phyloP scores from a whole-genome alignment of 768 basidiomycete species.

The Kwoniella dejecticola region DNA sequence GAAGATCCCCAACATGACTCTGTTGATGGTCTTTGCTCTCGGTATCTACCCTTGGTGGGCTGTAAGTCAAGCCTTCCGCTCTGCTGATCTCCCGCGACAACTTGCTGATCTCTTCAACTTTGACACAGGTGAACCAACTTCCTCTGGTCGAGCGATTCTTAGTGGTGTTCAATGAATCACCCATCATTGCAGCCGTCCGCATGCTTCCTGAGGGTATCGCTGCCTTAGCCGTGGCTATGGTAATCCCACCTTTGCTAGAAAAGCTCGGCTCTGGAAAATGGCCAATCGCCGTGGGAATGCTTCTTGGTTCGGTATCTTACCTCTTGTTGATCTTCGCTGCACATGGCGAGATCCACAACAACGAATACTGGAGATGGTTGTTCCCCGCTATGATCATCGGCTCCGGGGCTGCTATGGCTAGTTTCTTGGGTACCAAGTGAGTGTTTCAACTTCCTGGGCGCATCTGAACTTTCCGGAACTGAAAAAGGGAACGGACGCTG shows the following conservation, averaged over 20 bases:
- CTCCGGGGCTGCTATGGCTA: constrained; percentile 31
- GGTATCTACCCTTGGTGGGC: constrained; percentile 48
- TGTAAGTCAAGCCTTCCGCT: constrained; percentile 6
- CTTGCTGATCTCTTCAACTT: neutral
- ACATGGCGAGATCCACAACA: constrained; percentile 10
- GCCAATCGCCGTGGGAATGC: constrained; percentile 58
- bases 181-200: constrained; percentile 48
- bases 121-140: constrained; percentile 22
- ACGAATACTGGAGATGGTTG: constrained; percentile 38
- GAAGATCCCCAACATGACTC: constrained; percentile 51
- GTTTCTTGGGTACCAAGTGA: constrained; percentile 37
- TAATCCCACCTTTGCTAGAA: constrained; percentile 28
- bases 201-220: constrained; percentile 45
- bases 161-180: constrained; percentile 23
- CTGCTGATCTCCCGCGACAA: neutral
- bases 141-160: constrained; percentile 39
- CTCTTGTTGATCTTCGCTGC: constrained; percentile 33
- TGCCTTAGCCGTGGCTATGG: constrained; percentile 26
- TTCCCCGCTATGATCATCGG: constrained; percentile 43
- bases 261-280: constrained; percentile 25
- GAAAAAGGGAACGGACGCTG: too few species aligned
- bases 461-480: neutral
- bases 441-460: neutral
- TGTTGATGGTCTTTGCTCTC: constrained; percentile 47
- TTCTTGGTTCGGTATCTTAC: constrained; percentile 69